Evolutionary conservation across 1,284 basidiomycete species (phyloP), one percentile per base, ranked within the genome.

Genomic region (Pisolithus thermaeus): DNA sequence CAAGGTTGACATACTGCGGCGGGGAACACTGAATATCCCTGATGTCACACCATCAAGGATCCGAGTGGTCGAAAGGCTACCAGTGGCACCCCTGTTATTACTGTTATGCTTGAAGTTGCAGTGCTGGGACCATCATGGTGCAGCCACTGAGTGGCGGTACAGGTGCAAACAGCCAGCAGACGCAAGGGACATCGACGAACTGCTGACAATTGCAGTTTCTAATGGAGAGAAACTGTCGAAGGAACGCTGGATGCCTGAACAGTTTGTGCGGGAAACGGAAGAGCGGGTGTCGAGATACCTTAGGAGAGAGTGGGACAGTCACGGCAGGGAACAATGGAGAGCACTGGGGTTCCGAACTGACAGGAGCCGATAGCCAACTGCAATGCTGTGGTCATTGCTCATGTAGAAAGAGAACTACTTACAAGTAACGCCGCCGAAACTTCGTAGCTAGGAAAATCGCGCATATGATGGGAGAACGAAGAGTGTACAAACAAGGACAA

Each of bases 1-100:
- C 61, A 81, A 81, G 61, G 74, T 81, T 44, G 78, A 81, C 58
- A 66, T 82, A 49, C 72, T 80, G 38, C 49, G 71, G 23, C 76
- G 78, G 0, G 74, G 75, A 0, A 59, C 67, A 8, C 62, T 80
- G 52, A 69, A 72, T 57, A 73, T 79, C 49, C 76, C 75, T 4
- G 27, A 55, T 8, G 66, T 79, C 11, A 70, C 72, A 0, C 7
- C 50, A 0, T 44, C 52, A 1, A 52, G 56, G 12, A 68, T 79
- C 51, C 55, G 56, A 2, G 50, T 52, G 49, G 53, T 40, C 37
- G 58, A 52, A 45, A 52, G 56, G 35, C 40, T 78, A 5, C 77
- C 76, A 0, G 61, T 76, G 4, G 70, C 75, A 61, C 78, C 77
- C 0, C 68, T 78, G 46, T 55, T 74, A 2, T 61, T 70, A 6